Percentiles rank a stretch among this genome's conserved stretches.
Conservation (phyloP, 108 stramenopile species). For the Cyclotella atomus region DNA sequence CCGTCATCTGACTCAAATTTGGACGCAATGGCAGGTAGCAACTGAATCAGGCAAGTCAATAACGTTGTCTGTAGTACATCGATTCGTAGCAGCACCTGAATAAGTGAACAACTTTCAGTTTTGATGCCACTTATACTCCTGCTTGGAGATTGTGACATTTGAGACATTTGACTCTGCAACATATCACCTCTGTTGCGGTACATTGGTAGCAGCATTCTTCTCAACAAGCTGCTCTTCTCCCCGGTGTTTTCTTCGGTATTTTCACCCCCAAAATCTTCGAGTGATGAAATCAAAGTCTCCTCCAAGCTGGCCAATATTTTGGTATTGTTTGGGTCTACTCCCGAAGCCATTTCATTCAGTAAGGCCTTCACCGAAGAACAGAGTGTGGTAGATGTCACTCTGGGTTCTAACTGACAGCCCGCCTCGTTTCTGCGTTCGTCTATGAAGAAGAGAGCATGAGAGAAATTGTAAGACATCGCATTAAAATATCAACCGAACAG, state of each 20-base stretch:
- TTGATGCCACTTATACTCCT: not conserved
- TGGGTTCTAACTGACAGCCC: constrained; percentile 9
- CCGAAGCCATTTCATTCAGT: not conserved
- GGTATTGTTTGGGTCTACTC: constrained; percentile 6
- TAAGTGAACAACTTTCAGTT: constrained; percentile 44
- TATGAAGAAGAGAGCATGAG: not conserved
- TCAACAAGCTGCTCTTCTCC: constrained; percentile 6
- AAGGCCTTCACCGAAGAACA: constrained; percentile 2
- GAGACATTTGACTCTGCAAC: constrained; percentile 12
- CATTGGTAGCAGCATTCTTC: constrained; percentile 44
- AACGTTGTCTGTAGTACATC: constrained; percentile 51
- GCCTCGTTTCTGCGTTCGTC: not conserved
- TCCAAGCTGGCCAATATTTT: not conserved
- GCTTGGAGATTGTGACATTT: constrained; percentile 31
- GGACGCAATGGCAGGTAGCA: constrained; percentile 38
- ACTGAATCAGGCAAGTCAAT: constrained; percentile 36
- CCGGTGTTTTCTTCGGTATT: constrained; percentile 11
- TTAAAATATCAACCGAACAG: not conserved
- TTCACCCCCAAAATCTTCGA: not conserved
- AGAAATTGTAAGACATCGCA: not conserved
- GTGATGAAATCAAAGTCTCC: not conserved
- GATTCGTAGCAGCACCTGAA: constrained; percentile 48
- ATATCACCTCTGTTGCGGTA: constrained; percentile 19
- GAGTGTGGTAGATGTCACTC: constrained; percentile 1
- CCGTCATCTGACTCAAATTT: constrained; percentile 3